Conservation (phyloP, 441 rosid genomes). For the Corymbia calophylla region DNA sequence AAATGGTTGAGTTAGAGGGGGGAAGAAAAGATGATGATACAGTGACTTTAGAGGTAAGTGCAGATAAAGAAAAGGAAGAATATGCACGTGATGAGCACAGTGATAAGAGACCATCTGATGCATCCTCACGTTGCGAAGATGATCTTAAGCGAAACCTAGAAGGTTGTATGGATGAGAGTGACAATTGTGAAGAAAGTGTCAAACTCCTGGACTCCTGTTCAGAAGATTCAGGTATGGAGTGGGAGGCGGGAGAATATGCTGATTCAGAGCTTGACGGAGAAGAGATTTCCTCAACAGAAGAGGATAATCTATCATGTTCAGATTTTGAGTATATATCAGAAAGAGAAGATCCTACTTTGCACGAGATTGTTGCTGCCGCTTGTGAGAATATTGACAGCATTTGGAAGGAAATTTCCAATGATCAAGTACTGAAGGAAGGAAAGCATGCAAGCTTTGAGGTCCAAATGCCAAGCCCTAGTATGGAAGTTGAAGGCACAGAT, state of each 20-base stretch:
- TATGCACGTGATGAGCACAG: constrained; percentile 5
- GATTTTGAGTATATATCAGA: constrained; percentile 9
- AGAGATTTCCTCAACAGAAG: constrained; percentile 4
- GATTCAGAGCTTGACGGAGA: constrained; percentile 9
- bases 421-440: constrained; percentile 18
- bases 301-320: constrained; percentile 4
- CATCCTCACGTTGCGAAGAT: constrained; percentile 27
- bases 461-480: background rate
- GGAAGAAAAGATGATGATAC: constrained; percentile 4
- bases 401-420: constrained; percentile 14
- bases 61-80: constrained; percentile 5
- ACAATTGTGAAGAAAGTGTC: background rate
- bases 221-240: constrained; percentile 35
- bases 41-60: background rate
- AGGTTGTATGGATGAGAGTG: background rate
- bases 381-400: constrained; percentile 6
- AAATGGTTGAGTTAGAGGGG: constrained; percentile 3
- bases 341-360: constrained; percentile 9
- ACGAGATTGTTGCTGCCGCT: constrained; percentile 3
- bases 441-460: constrained; percentile 10
- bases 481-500: constrained; percentile 1
- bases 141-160: constrained; percentile 23
- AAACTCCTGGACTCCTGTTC: constrained; percentile 10
- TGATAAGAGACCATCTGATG: constrained; percentile 23
- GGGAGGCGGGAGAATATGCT: constrained; percentile 29